Evolutionary conservation across 768 basidiomycete species (phyloP).

Genomic region (Steccherinum ochraceum): DNA sequence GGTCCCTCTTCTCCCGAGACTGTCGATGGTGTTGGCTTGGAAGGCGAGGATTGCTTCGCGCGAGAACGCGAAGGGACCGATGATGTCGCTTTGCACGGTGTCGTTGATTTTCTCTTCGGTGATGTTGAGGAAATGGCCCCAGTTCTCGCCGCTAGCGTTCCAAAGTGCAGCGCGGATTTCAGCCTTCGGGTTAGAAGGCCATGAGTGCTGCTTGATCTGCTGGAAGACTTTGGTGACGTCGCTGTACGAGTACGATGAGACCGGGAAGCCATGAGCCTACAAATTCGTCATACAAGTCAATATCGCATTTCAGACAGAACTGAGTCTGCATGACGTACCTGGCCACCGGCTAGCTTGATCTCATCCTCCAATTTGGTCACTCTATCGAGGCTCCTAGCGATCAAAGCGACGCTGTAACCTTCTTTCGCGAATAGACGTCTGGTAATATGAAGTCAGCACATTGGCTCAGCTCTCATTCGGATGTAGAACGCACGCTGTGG

Average conservation of each 20-base stretch:
- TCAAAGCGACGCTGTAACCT: conserved; percentile 35
- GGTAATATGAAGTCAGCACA: too few relatives aligned
- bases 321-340: conserved; percentile 17
- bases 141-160: conserved; percentile 29
- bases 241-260: conserved; percentile 26
- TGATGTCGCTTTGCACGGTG: conserved; percentile 26
- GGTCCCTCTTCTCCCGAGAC: conserved; percentile 31
- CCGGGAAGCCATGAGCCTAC: conserved; percentile 33
- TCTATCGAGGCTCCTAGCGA: conserved; percentile 28
- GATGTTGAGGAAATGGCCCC: conserved; percentile 33
- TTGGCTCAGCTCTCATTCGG: neutral
- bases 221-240: conserved; percentile 27
- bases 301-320: neutral
- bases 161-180: conserved; percentile 35
- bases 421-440: conserved; percentile 32
- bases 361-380: conserved; percentile 27
- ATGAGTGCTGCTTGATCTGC: conserved; percentile 25
- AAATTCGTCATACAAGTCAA: neutral
- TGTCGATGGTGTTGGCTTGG: conserved; percentile 24
- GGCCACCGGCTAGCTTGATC: conserved; percentile 28
- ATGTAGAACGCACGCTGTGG: conserved; percentile 29
- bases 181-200: conserved; percentile 16
- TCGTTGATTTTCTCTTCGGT: conserved; percentile 29
- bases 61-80: conserved; percentile 34
- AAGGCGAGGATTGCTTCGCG: conserved; percentile 28